These are phyloP conservation scores for Coniochaeta pulveracea DNA, from an alignment of 2,329 filamentous ascomycete genomes.

Conservation along the genomic window DNA sequence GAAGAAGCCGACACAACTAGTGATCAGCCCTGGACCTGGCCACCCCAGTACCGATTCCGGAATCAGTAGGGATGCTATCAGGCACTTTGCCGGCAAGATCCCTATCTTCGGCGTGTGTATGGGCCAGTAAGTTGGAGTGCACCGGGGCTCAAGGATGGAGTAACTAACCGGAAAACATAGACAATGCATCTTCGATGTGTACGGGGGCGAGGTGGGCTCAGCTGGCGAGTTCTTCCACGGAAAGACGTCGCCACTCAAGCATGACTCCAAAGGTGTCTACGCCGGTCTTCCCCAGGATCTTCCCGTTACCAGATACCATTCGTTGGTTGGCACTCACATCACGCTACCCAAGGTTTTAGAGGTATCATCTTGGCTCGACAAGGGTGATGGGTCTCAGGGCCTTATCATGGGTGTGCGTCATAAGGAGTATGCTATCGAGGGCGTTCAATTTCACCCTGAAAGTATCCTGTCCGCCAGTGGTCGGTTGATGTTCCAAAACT, in stretches of 20 bases:
- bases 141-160: no score
- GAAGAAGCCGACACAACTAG: slow-evolving; percentile 82
- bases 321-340: slow-evolving; percentile 80
- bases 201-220: slow-evolving; percentile 81
- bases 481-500: slow-evolving; percentile 83
- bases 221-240: slow-evolving; percentile 95
- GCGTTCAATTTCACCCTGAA: slow-evolving; percentile 95
- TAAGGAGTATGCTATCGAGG: slow-evolving; percentile 83
- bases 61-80: slow-evolving; percentile 83
- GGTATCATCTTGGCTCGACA: slow-evolving; percentile 79
- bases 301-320: slow-evolving; percentile 91
- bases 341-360: slow-evolving; percentile 80
- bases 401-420: slow-evolving; percentile 97
- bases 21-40: slow-evolving; percentile 89
- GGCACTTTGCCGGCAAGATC: slow-evolving; percentile 86
- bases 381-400: slow-evolving; percentile 64
- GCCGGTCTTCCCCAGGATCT: slow-evolving; percentile 67
- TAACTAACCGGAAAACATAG: slow-evolving; percentile 25
- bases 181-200: slow-evolving; percentile 92
- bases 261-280: slow-evolving; percentile 90
- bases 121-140: slow-evolving; percentile 71
- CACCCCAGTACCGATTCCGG: slow-evolving; percentile 88
- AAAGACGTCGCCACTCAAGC: slow-evolving; percentile 83
- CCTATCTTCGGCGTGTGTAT: slow-evolving; percentile 97
- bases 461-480: slow-evolving; percentile 90